A percentile compares a stretch with the other conserved stretches of the same genome.
Evolutionary conservation across 371 early-diverging fungal species (phyloP).

Genomic region (Lichtheimia ramosa): DNA sequence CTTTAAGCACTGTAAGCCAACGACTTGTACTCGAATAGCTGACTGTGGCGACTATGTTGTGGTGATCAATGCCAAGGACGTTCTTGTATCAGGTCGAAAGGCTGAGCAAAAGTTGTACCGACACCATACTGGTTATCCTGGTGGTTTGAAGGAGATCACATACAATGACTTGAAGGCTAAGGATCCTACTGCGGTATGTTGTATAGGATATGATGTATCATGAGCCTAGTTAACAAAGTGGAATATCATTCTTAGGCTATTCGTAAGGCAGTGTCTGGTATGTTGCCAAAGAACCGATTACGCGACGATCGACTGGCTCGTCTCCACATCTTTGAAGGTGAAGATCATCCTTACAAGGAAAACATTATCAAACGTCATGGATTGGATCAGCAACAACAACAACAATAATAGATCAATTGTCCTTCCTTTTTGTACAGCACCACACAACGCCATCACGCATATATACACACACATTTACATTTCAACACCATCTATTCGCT

Average conservation of each 20-base stretch:
- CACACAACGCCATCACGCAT: too few relatives aligned
- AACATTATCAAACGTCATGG: slow-evolving; percentile 90
- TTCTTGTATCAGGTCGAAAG: slow-evolving; percentile 87
- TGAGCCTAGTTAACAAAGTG: neutral
- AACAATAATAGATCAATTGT: neutral
- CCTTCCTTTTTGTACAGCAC: too few relatives aligned
- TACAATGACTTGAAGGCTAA: slow-evolving; percentile 75
- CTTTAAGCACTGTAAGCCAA: too few relatives aligned
- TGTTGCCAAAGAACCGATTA: slow-evolving; percentile 94
- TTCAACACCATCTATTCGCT: neutral
- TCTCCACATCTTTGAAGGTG: slow-evolving; percentile 86
- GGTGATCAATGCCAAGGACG: slow-evolving; percentile 89
- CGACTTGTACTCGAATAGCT: slow-evolving; percentile 40
- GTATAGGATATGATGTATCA: neutral
- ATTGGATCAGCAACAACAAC: slow-evolving; percentile 34
- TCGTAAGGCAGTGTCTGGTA: slow-evolving; percentile 92
- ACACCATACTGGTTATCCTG: slow-evolving; percentile 89
- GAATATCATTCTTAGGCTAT: slow-evolving; percentile 55
- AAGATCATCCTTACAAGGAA: slow-evolving; percentile 85
- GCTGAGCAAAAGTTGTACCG: slow-evolving; percentile 86
- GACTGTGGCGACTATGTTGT: slow-evolving; percentile 98
- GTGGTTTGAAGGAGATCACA: slow-evolving; percentile 85
- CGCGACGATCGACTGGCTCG: slow-evolving; percentile 80
- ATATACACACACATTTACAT: too few relatives aligned
- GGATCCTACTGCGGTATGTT: slow-evolving; percentile 74